Percentiles rank a stretch among this genome's conserved stretches.
phyloP scores from a whole-genome alignment of 352 stramenopile genomes.

The Phytophthora capsici region DNA sequence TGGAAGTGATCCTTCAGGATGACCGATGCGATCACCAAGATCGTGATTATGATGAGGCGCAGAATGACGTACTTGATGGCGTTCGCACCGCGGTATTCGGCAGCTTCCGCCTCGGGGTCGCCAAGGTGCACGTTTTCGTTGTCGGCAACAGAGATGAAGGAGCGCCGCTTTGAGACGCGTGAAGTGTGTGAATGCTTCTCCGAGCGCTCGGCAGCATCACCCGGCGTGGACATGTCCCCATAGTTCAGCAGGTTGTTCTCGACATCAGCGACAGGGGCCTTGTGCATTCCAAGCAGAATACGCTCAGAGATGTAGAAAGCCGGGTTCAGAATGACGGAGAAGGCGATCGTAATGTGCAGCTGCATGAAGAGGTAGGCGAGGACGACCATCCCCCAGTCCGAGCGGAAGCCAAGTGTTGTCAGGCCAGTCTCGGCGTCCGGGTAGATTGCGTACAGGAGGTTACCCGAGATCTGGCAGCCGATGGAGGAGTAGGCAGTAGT shows the following conservation, averaged over 20 bases:
- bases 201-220: conserved; percentile 13
- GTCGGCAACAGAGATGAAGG: conserved; percentile 50
- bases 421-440: conserved; percentile 28
- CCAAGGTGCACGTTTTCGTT: conserved; percentile 35
- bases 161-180: conserved; percentile 33
- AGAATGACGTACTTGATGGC: conserved; percentile 50
- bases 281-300: conserved; percentile 57
- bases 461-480: conserved; percentile 63
- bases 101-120: conserved; percentile 20
- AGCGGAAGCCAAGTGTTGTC: conserved; percentile 45
- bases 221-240: conserved; percentile 15
- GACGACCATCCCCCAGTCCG: conserved; percentile 48
- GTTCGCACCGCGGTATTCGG: conserved; percentile 46
- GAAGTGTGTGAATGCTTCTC: conserved; percentile 23
- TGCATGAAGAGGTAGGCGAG: conserved; percentile 65
- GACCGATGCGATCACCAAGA: conserved; percentile 46
- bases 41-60: conserved; percentile 40
- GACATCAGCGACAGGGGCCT: conserved; percentile 29
- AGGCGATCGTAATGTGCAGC: conserved; percentile 62
- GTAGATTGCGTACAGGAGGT: conserved; percentile 62
- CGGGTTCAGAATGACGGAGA: conserved; percentile 57
- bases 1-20: conserved; percentile 54
- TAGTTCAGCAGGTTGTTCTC: conserved; percentile 40
- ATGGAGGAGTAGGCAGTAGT: conserved; percentile 46
- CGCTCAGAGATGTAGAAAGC: conserved; percentile 57